Evolutionary conservation across 306 rosid genomes (phyloP).

Genomic region (Crotalaria pallida): DNA sequence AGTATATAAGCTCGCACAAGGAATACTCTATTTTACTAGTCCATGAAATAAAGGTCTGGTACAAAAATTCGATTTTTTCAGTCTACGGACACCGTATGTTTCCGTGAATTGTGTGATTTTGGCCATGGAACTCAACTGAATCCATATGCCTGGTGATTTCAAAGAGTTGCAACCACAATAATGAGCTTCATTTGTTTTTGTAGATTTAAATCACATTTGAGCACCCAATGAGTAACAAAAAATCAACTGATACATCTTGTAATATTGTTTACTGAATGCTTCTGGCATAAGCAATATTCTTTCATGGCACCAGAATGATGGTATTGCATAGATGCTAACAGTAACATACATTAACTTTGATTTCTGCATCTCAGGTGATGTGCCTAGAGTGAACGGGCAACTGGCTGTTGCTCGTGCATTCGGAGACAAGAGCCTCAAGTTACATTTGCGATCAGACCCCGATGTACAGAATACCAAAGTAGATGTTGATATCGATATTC

Average conservation of each 20-base stretch:
- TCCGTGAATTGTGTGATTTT: neutral
- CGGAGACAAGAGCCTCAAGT: conserved; percentile 91
- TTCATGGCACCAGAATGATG: neutral
- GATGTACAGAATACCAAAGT: conserved; percentile 39
- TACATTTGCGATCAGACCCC: conserved; percentile 83
- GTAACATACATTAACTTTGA: neutral
- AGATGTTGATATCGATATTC: conserved; percentile 46
- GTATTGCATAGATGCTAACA: neutral
- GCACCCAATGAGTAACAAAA: neutral
- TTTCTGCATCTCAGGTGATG: conserved; percentile 52
- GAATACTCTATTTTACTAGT: neutral
- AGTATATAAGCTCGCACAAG: neutral
- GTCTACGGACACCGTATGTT: neutral
- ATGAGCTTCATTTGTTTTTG: neutral
- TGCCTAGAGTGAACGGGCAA: conserved; percentile 92
- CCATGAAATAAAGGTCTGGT: neutral
- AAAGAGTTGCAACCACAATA: neutral
- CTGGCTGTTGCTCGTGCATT: conserved; percentile 95
- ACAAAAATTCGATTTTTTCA: neutral
- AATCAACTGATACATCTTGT: neutral
- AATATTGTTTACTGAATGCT: neutral
- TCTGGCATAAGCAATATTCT: neutral
- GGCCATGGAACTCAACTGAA: neutral
- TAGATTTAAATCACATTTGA: neutral
- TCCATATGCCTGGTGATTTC: neutral